Evolutionary conservation across 1,139 yeast genomes (phyloP), one percentile per base, ranked within the genome.

Genomic region (Yamadazyma trypodendri): DNA sequence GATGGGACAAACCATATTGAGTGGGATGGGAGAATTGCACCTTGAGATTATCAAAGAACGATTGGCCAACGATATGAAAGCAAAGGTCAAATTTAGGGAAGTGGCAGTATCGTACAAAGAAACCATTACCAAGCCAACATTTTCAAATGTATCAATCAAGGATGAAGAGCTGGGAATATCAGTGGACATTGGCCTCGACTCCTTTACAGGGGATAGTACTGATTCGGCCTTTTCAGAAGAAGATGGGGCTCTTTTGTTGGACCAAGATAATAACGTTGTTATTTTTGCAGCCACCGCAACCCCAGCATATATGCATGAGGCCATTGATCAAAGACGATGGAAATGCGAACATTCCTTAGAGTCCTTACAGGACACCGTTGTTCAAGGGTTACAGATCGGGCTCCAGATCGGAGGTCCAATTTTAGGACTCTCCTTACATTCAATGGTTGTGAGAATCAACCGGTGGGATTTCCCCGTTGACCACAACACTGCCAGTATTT

Each of bases 1-100:
- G 43, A 69, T 86, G 41, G 96, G 96, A 0, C 97, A 92, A 60
- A 81, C 89, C 0, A 71, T 89, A 21, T 60, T 92, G 24, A 81
- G 95, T 36, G 99, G 98, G 3, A 89, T 92, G 97, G 98, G 97
- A 13, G 96, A 89, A 53, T 68, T 92, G 36, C 98, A 92, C 60
- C 70, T 92, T 38, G 97, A 92, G 49, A 89, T 92, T 48, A 85
- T 94, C 2, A 73, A 75, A 38, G 95, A 88, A 49, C 69, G 97
- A 40, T 70, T 92, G 35, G 64, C 83, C 15, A 78, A 77, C 37
- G 96, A 88, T 44, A 74, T 90, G 73, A 83, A 84, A 55, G 96
- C 95, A 2, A 80, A 81, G 41, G 84, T 86, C 0, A 81, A 81
- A 34, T 72, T 89, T 36, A 89, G 96, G 27, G 81, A 81, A 39